These are phyloP conservation scores for Vicia sativa DNA, from an alignment of 306 rosid species.

Conservation along the genomic window DNA sequence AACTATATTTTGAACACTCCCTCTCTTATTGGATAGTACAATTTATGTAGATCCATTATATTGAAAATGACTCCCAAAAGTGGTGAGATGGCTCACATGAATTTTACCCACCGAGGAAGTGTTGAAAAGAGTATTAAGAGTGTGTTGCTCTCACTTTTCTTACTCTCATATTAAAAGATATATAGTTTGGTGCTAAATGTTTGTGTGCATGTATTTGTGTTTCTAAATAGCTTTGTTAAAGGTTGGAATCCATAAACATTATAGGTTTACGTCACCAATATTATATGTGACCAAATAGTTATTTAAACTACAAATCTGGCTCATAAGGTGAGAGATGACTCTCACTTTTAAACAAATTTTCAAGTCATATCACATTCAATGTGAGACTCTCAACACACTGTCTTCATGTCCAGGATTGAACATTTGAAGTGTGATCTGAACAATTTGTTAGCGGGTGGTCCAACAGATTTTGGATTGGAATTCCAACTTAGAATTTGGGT, in stretches of 20 bases:
- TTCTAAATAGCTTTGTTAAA: conserved; percentile 26
- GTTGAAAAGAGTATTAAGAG: conserved; percentile 2
- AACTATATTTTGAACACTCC: not conserved
- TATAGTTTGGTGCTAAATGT: conserved; percentile 7
- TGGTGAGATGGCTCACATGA: not conserved
- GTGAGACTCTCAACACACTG: not conserved
- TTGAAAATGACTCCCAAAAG: not conserved
- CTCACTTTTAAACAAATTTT: not conserved
- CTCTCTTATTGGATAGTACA: not conserved
- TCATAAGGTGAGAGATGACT: not conserved
- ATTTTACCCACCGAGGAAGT: conserved; percentile 1
- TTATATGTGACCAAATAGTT: conserved; percentile 9
- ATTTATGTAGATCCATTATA: not conserved
- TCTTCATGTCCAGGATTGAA: not conserved
- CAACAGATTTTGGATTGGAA: not conserved
- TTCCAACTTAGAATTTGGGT: not conserved
- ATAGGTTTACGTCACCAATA: conserved; percentile 1
- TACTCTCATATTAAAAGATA: not conserved
- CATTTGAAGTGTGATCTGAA: not conserved
- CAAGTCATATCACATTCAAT: not conserved
- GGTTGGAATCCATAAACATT: not conserved
- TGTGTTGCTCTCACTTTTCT: not conserved
- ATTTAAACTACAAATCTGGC: not conserved
- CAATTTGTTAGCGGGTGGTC: not conserved
- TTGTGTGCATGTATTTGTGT: not conserved